These are phyloP conservation scores for Entomortierella parvispora DNA, from an alignment of 192 early-diverging fungal species.

Conservation along the genomic window DNA sequence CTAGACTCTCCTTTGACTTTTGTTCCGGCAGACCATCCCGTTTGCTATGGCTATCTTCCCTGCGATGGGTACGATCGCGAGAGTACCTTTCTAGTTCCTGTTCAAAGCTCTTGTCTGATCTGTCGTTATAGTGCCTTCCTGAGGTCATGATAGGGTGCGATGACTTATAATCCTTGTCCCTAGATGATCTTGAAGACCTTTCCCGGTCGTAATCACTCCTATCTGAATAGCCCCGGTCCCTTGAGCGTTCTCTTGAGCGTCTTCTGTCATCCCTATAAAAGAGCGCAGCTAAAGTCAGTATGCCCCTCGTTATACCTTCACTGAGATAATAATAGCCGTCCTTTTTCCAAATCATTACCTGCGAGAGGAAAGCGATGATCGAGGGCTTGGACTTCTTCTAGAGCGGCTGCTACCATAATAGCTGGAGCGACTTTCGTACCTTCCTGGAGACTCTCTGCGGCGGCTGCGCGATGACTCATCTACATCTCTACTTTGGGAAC, in stretches of 20 bases:
- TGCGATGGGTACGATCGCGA: slow-evolving; percentile 26
- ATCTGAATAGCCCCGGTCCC: slow-evolving; percentile 15
- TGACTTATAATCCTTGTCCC: slow-evolving; percentile 19
- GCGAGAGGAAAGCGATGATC: slow-evolving; percentile 30
- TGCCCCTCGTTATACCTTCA: no score
- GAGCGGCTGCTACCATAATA: slow-evolving; percentile 23
- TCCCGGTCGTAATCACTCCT: slow-evolving; percentile 39
- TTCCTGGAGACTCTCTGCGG: slow-evolving; percentile 28
- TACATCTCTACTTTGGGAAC: slow-evolving; percentile 31
- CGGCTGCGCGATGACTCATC: slow-evolving; percentile 27
- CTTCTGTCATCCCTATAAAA: slow-evolving; percentile 31
- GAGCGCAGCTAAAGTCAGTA: background rate
- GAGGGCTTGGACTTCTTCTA: slow-evolving; percentile 29
- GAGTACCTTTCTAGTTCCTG: slow-evolving; percentile 42
- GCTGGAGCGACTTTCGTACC: slow-evolving; percentile 23
- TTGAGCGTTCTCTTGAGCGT: slow-evolving; percentile 14
- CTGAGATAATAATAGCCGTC: no score
- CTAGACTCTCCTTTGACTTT: slow-evolving; percentile 5
- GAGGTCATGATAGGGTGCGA: slow-evolving; percentile 45
- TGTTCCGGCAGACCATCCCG: slow-evolving; percentile 14
- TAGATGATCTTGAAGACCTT: slow-evolving; percentile 30
- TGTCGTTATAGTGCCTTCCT: slow-evolving; percentile 27
- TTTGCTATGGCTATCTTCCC: slow-evolving; percentile 24
- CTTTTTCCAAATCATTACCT: no score
- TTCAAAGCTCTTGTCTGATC: slow-evolving; percentile 41